A percentile compares a stretch with the other conserved stretches of the same genome.
These are phyloP conservation scores for Colletotrichum cuscutae DNA, from an alignment of 2,329 filamentous ascomycete genomes.

Conservation along the genomic window DNA sequence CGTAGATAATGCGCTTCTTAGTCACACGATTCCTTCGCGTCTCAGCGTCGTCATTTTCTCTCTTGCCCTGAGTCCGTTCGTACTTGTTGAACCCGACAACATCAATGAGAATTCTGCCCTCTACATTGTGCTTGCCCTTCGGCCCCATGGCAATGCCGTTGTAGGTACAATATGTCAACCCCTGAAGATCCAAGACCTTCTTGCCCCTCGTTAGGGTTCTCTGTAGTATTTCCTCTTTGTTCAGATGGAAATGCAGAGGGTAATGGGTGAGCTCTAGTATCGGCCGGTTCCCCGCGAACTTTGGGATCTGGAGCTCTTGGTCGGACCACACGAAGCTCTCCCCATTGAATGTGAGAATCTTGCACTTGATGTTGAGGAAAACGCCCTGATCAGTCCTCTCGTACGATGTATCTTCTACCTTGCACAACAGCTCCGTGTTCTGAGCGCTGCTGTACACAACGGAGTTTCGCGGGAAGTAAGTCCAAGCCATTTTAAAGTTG, in stretches of 20 bases:
- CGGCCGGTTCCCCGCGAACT: constrained; percentile 53
- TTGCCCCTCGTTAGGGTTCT: constrained; percentile 47
- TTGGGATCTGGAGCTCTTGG: constrained; percentile 42
- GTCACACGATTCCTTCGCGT: constrained; percentile 38
- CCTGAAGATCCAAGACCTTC: constrained; percentile 54
- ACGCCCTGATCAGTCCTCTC: constrained; percentile 17
- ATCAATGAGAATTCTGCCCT: constrained; percentile 53
- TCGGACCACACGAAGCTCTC: constrained; percentile 53
- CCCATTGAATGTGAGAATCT: constrained; percentile 52
- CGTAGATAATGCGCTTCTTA: background rate
- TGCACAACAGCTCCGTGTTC: constrained; percentile 54
- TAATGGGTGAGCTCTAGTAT: constrained; percentile 51
- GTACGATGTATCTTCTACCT: constrained; percentile 49
- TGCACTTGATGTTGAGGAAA: constrained; percentile 42
- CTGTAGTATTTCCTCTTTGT: constrained; percentile 42
- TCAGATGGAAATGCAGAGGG: constrained; percentile 47
- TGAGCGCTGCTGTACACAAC: constrained; percentile 50
- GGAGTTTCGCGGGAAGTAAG: constrained; percentile 52
- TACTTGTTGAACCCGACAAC: constrained; percentile 55
- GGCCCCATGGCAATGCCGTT: constrained; percentile 49
- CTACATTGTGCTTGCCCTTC: constrained; percentile 48
- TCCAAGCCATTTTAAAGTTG: constrained; percentile 55
- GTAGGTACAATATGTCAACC: constrained; percentile 53
- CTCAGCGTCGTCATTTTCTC: constrained; percentile 46
- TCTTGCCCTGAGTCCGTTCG: constrained; percentile 47